Conservation (phyloP, 2,329 filamentous ascomycete species). For the Pseudogymnoascus verrucosus region DNA sequence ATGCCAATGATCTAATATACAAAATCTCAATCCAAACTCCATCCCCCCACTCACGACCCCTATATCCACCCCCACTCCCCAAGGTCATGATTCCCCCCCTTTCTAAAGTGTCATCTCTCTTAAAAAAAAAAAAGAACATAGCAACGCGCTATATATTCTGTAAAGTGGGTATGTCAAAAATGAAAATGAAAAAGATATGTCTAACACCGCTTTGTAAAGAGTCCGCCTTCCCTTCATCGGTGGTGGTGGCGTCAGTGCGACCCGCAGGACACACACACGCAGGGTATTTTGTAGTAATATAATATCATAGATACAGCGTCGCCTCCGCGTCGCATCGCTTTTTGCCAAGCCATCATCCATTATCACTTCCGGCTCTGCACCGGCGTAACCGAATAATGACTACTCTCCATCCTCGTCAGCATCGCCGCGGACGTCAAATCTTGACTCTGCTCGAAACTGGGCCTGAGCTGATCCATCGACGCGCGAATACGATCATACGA, state of each 20-base stretch:
- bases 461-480: slow-evolving; percentile 80
- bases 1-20: slow-evolving; percentile 3
- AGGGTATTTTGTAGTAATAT: neutral
- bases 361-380: slow-evolving; percentile 17
- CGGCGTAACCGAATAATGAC: slow-evolving; percentile 32
- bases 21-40: slow-evolving; percentile 4
- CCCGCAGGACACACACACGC: neutral
- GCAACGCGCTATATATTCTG: neutral
- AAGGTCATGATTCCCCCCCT: neutral
- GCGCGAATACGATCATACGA: slow-evolving; percentile 83
- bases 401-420: slow-evolving; percentile 74
- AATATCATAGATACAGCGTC: neutral
- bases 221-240: neutral
- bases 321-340: neutral
- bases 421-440: slow-evolving; percentile 90
- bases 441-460: slow-evolving; percentile 77
- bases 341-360: no score
- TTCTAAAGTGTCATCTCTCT: neutral
- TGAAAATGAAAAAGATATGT: neutral
- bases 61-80: neutral
- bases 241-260: neutral
- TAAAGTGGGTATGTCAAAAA: neutral
- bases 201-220: neutral
- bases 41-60: neutral
- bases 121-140: neutral